A percentile compares a stretch with the other conserved stretches of the same genome.
Conservation (phyloP, 2,329 filamentous ascomycete genomes). For the Alternaria dauci region DNA sequence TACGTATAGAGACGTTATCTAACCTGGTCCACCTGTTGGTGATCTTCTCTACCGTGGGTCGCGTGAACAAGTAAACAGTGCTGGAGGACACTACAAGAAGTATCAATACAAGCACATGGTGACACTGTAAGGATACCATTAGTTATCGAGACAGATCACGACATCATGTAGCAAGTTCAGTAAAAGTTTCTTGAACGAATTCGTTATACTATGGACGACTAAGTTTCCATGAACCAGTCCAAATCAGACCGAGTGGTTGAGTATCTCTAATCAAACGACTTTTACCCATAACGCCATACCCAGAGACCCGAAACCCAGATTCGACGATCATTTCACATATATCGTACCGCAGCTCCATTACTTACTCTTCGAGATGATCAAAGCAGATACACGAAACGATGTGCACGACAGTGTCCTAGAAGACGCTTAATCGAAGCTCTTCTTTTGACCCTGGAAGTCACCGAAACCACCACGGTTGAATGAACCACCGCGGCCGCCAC, state of each 20-base stretch:
- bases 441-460: conserved; percentile 81
- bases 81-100: background rate
- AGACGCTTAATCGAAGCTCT: conserved; percentile 64
- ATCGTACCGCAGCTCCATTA: conserved; percentile 30
- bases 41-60: background rate
- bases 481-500: conserved; percentile 57
- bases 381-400: conserved; percentile 28
- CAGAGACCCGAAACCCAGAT: conserved; percentile 21
- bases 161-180: background rate
- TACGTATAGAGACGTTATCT: background rate
- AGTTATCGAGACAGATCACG: background rate
- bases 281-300: conserved; percentile 28
- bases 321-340: conserved; percentile 24
- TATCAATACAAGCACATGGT: background rate
- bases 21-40: too few species aligned
- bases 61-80: background rate
- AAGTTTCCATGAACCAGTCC: conserved; percentile 15
- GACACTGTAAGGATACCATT: rapidly evolving
- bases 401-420: conserved; percentile 2
- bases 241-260: conserved; percentile 11
- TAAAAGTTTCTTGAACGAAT: background rate
- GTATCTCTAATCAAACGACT: conserved; percentile 18
- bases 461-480: conserved; percentile 66
- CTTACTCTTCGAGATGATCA: conserved; percentile 37
- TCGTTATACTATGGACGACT: conserved; percentile 23